A percentile compares a stretch with the other conserved stretches of the same genome.
phyloP scores from a whole-genome alignment of 805 yeast species.

The Saccharomycopsis sp. region DNA sequence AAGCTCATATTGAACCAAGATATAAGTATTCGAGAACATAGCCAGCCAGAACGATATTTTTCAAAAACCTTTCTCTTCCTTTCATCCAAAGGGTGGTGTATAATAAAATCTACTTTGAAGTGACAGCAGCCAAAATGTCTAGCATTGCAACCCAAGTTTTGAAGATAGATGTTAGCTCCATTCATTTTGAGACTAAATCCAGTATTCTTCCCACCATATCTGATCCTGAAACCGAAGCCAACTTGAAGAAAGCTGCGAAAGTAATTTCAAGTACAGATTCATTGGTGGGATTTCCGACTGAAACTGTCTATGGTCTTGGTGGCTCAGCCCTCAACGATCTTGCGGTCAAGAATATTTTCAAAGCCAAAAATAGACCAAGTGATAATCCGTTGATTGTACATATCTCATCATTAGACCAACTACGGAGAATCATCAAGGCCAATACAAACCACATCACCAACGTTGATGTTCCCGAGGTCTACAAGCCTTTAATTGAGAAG shows the following conservation, averaged over 20 bases:
- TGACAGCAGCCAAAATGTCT: no score
- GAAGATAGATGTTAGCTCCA: constrained; percentile 11
- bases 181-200: constrained; percentile 12
- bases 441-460: constrained; percentile 25
- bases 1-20: no score
- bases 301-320: constrained; percentile 94
- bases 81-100: no score
- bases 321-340: constrained; percentile 72
- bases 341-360: constrained; percentile 68
- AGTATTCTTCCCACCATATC: constrained; percentile 28
- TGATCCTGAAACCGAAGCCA: constrained; percentile 35
- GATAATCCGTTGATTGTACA: constrained; percentile 94
- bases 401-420: constrained; percentile 67
- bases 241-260: constrained; percentile 41
- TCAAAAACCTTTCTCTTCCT: no score
- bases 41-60: no score
- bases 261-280: constrained; percentile 29
- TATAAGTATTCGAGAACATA: no score
- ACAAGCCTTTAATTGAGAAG: constrained; percentile 49
- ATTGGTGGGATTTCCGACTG: constrained; percentile 92
- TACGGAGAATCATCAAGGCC: constrained; percentile 50
- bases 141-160: constrained; percentile 7
- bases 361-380: constrained; percentile 87
- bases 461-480: constrained; percentile 55
- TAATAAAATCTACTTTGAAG: no score